These are phyloP conservation scores for Lactifluus subvellereus DNA, from an alignment of 768 basidiomycete genomes.

Conservation along the genomic window DNA sequence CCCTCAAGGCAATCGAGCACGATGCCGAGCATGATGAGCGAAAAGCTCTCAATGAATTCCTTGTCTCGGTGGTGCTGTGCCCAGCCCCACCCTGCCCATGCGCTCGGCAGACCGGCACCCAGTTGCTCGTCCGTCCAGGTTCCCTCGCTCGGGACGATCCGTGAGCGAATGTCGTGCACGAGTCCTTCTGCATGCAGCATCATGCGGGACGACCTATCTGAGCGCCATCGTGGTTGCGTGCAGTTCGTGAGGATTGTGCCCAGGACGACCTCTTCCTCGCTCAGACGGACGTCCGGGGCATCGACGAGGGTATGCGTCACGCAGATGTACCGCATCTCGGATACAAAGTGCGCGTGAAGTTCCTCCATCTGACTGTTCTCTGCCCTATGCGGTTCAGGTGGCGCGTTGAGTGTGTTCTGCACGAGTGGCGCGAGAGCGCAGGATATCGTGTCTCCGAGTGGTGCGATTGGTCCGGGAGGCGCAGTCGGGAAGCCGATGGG, in stretches of 20 bases:
- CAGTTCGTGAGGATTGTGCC: not conserved
- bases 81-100: not conserved
- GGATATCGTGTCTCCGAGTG: conserved; percentile 3
- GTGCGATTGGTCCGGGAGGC: not conserved
- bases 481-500: conserved; percentile 11
- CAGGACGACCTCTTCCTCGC: not conserved
- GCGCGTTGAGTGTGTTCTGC: not conserved
- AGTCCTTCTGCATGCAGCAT: not conserved
- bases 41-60: conserved; percentile 8
- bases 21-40: not conserved
- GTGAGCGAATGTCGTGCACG: not conserved
- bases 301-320: not conserved
- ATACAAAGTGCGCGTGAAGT: not conserved
- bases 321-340: not conserved
- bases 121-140: not conserved
- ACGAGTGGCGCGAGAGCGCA: conserved; percentile 3
- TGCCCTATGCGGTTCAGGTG: not conserved
- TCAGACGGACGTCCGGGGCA: not conserved
- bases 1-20: not conserved
- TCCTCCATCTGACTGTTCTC: not conserved
- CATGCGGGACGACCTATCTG: not conserved
- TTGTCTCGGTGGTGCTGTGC: conserved; percentile 31
- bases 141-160: not conserved
- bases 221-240: not conserved
- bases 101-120: not conserved